Percentiles rank a stretch among this genome's conserved stretches.
Conservation (phyloP, 2,329 filamentous ascomycete genomes). For the Trichoderma citrinoviride region DNA sequence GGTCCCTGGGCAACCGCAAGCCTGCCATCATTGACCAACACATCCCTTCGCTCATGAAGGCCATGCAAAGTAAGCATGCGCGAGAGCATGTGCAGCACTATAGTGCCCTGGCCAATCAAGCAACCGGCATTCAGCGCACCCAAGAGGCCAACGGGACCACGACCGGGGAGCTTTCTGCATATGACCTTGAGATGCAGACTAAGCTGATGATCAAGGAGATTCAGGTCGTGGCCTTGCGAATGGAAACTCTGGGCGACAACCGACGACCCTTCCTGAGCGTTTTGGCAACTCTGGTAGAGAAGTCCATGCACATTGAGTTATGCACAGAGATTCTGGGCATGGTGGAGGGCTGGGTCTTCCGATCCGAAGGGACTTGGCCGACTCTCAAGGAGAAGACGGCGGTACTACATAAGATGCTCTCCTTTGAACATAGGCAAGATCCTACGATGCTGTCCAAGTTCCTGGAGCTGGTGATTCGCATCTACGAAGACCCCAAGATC, state of each 20-base stretch:
- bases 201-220: constrained; percentile 93
- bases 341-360: constrained; percentile 95
- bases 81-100: constrained; percentile 88
- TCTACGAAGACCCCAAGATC: constrained; percentile 97
- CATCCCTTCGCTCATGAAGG: constrained; percentile 85
- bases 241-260: constrained; percentile 89
- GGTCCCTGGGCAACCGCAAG: constrained; percentile 83
- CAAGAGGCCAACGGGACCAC: constrained; percentile 55
- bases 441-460: constrained; percentile 87
- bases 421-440: constrained; percentile 84
- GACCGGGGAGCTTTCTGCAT: constrained; percentile 59
- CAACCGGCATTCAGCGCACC: constrained; percentile 43
- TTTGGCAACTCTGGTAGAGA: constrained; percentile 89
- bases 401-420: constrained; percentile 97
- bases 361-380: constrained; percentile 90
- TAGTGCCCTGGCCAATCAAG: constrained; percentile 53
- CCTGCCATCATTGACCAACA: constrained; percentile 88
- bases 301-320: constrained; percentile 80
- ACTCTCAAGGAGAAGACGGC: constrained; percentile 99
- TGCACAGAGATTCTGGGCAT: constrained; percentile 92
- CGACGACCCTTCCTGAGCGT: constrained; percentile 92
- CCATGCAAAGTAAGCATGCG: constrained; percentile 84
- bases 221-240: constrained; percentile 84
- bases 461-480: constrained; percentile 90
- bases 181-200: constrained; percentile 85